Conservation (phyloP, 257 asterid species). For the Salvia rosmarinus region DNA sequence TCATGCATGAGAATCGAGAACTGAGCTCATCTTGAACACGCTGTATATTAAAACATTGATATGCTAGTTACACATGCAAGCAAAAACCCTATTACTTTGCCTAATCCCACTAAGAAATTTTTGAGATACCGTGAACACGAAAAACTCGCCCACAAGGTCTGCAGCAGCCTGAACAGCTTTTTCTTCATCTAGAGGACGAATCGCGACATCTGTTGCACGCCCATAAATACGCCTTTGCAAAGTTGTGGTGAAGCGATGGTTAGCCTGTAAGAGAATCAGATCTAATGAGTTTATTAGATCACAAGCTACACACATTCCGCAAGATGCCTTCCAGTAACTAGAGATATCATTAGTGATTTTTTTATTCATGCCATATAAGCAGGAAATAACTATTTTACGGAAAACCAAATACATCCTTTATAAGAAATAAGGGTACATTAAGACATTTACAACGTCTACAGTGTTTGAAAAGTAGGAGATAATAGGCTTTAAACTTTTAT, state of each 20-base stretch:
- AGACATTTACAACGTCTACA: not conserved
- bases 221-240: slow-evolving; percentile 83
- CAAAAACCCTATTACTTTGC: not conserved
- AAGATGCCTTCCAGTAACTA: no score
- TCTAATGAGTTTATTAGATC: no score
- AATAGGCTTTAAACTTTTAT: not conserved
- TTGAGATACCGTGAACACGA: slow-evolving; percentile 63
- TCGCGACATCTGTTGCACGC: slow-evolving; percentile 72
- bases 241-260: slow-evolving; percentile 73
- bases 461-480: not conserved
- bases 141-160: slow-evolving; percentile 82
- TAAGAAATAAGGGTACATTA: not conserved
- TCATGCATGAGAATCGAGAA: no score
- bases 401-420: no score
- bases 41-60: not conserved
- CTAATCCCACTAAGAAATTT: not conserved
- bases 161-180: slow-evolving; percentile 93
- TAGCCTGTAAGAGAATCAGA: slow-evolving; percentile 71
- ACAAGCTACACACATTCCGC: no score
- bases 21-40: no score
- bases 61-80: slow-evolving; percentile 11
- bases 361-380: no score
- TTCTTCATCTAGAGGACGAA: slow-evolving; percentile 89
- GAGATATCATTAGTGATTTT: no score
- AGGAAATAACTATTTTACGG: no score